These are phyloP conservation scores for Pythium pyrilobum DNA, from an alignment of 352 stramenopile species.

Conservation along the genomic window DNA sequence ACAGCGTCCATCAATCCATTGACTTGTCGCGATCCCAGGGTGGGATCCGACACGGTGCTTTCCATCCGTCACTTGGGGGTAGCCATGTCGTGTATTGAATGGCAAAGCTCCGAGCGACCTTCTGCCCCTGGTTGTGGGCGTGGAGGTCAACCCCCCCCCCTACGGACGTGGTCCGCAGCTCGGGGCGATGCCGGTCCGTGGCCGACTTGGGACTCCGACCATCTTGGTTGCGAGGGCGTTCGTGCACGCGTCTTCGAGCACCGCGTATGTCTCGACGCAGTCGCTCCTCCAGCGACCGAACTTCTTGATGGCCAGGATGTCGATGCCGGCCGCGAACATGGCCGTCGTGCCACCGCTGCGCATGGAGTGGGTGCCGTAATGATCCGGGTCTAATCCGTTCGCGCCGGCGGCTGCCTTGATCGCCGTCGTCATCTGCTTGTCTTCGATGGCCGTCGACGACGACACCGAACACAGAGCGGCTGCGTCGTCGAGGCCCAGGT, in stretches of 20 bases:
- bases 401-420: not conserved
- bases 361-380: constrained; percentile 13
- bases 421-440: not conserved
- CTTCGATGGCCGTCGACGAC: not conserved
- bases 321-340: constrained; percentile 8
- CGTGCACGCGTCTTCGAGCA: not conserved
- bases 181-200: too few species aligned
- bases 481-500: not conserved
- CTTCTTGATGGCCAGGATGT: constrained; percentile 14
- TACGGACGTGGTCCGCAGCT: too few species aligned
- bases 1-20: too few species aligned
- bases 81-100: too few species aligned
- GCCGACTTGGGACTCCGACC: too few species aligned
- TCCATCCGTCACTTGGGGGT: too few species aligned
- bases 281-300: constrained; percentile 12
- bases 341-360: constrained; percentile 11
- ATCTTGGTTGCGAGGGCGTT: constrained; percentile 2
- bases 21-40: too few species aligned
- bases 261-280: constrained; percentile 12
- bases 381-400: not conserved
- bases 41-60: too few species aligned
- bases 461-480: not conserved
- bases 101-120: too few species aligned
- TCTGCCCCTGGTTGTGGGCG: too few species aligned
- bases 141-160: too few species aligned